Conservation (phyloP, 2,329 filamentous ascomycete species). For the Clonostachys rosea region DNA sequence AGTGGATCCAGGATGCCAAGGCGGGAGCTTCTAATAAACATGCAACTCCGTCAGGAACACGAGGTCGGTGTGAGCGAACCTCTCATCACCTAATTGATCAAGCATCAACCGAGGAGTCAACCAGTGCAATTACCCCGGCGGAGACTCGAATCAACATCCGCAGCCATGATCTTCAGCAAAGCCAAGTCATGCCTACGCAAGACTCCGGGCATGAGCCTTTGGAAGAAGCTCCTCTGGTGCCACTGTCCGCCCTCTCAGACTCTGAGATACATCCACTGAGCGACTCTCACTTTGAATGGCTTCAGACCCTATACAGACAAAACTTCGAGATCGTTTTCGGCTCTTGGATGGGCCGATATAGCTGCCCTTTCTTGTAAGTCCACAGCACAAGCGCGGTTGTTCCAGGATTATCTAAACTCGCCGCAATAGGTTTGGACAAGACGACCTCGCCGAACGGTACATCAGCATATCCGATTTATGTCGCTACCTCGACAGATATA, state of each 20-base stretch:
- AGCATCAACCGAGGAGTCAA: neutral
- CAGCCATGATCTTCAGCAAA: neutral
- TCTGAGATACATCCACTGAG: neutral
- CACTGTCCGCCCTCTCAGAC: too few species aligned
- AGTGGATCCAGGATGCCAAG: too few species aligned
- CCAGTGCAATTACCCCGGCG: neutral
- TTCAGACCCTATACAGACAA: too few species aligned
- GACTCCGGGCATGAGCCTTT: neutral
- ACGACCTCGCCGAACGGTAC: slow-evolving; percentile 1
- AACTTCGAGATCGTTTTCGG: too few species aligned
- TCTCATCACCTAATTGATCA: neutral
- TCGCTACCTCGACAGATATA: too few species aligned
- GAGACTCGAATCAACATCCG: too few species aligned
- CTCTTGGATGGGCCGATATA: too few species aligned
- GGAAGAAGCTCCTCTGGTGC: too few species aligned
- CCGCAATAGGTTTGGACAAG: slow-evolving; percentile 1
- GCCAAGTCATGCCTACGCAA: neutral
- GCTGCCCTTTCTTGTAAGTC: neutral
- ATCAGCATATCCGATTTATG: too few species aligned
- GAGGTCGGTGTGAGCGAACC: neutral
- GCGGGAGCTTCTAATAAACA: too few species aligned
- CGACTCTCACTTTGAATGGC: too few species aligned
- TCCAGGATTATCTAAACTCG: too few species aligned
- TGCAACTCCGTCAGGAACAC: neutral
- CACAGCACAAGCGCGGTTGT: neutral